Percentiles rank a stretch among this genome's conserved stretches.
phyloP scores from a whole-genome alignment of 2,329 filamentous ascomycete genomes.

The Claviceps sp. region DNA sequence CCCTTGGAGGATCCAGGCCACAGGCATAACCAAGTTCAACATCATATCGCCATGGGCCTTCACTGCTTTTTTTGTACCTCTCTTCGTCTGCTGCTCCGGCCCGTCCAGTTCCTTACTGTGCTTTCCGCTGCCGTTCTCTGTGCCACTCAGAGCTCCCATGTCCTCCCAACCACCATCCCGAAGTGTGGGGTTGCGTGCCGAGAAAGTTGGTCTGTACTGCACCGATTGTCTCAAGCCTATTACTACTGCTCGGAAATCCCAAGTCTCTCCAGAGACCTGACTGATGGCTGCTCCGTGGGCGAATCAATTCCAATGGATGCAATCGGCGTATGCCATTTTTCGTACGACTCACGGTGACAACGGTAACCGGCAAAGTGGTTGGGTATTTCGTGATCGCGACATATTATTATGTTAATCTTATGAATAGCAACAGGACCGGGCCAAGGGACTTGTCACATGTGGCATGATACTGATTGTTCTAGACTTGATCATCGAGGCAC shows the following conservation, averaged over 20 bases:
- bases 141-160: not conserved
- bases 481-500: not conserved
- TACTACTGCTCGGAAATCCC: not conserved
- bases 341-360: not conserved
- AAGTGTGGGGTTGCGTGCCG: slow-evolving; percentile 2
- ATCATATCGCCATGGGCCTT: not conserved
- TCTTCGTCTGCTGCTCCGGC: not conserved
- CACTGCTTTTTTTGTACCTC: not conserved
- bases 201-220: not conserved
- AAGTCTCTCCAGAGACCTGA: not conserved
- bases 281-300: not conserved
- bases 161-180: not conserved
- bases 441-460: not conserved
- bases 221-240: not conserved
- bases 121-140: not conserved
- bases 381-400: no score
- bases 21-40: not conserved
- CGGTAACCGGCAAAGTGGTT: not conserved
- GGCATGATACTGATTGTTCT: not conserved
- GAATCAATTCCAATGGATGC: not conserved
- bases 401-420: no score
- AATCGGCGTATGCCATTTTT: not conserved
- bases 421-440: no score
- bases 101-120: not conserved
- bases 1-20: not conserved